Percentiles rank a stretch among this genome's conserved stretches.
Evolutionary conservation across 495 filamentous ascomycete genomes (phyloP).

Genomic region (Amorphotheca resinae): DNA sequence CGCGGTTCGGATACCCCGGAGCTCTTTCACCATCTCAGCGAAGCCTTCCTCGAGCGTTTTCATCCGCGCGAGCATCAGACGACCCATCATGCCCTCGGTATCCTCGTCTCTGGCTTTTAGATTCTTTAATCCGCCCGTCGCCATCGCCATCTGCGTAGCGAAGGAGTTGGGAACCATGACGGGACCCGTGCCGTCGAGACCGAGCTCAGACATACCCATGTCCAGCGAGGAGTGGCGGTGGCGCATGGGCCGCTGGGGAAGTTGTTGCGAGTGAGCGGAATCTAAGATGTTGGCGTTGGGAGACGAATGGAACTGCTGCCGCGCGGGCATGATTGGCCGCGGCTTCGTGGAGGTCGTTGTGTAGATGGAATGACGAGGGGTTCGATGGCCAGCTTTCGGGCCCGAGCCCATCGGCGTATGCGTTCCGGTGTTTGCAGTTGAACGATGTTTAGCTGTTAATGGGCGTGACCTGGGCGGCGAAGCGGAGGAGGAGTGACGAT

Average conservation of each 20-base stretch:
- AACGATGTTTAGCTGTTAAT: conserved; percentile 22
- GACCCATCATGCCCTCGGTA: conserved; percentile 52
- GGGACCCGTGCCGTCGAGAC: conserved; percentile 31
- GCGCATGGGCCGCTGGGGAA: conserved; percentile 3
- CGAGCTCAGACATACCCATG: conserved; percentile 55
- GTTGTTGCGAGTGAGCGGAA: not conserved
- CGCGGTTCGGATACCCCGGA: conserved; percentile 47
- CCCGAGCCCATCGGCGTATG: conserved; percentile 25
- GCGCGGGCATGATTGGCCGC: conserved; percentile 41
- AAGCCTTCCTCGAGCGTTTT: conserved; percentile 81
- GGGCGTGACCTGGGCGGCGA: conserved; percentile 25
- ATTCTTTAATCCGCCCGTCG: conserved; percentile 37
- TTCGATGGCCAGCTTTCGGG: conserved; percentile 27
- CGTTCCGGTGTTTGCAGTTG: conserved; percentile 25
- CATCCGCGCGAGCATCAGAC: conserved; percentile 84
- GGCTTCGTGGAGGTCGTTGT: conserved; percentile 24
- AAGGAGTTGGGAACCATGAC: conserved; percentile 62
- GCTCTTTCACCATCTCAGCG: conserved; percentile 71
- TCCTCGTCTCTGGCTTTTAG: conserved; percentile 17
- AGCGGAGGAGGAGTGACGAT: conserved; percentile 21
- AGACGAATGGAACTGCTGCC: conserved; percentile 38
- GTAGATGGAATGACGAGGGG: conserved; percentile 35
- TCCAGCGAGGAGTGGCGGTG: conserved; percentile 43
- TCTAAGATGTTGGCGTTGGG: conserved; percentile 30
- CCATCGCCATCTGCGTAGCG: conserved; percentile 65